phyloP scores from a whole-genome alignment of 2,329 filamentous ascomycete species.

The Cucurbitaria berberidis region DNA sequence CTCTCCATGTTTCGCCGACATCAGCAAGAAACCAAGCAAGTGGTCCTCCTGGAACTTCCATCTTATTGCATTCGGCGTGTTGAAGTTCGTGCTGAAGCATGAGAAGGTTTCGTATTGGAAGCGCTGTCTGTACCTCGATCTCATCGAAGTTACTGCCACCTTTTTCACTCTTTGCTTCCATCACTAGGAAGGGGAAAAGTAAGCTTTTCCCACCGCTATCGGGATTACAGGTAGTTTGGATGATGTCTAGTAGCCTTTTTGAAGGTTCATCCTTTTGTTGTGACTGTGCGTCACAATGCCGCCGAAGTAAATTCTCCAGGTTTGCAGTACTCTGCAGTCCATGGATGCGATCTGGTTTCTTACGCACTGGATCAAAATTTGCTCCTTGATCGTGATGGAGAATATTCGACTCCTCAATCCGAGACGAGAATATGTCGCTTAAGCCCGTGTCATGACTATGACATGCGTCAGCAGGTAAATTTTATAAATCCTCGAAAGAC shows the following conservation, averaged over 20 bases:
- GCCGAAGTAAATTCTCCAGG: conserved; percentile 9
- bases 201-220: conserved; percentile 15
- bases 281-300: not conserved
- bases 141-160: conserved; percentile 14
- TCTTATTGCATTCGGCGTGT: conserved; percentile 11
- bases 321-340: conserved; percentile 14
- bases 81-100: conserved; percentile 19
- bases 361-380: not conserved
- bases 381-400: not conserved
- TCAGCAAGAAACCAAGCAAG: conserved; percentile 25
- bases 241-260: conserved; percentile 4
- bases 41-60: conserved; percentile 21
- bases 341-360: conserved; percentile 22
- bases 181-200: conserved; percentile 26
- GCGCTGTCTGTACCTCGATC: conserved; percentile 22
- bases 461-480: conserved; percentile 3
- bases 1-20: conserved; percentile 22
- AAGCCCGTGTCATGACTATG: conserved; percentile 13
- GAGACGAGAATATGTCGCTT: conserved; percentile 14
- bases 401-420: conserved; percentile 12
- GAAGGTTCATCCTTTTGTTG: not conserved
- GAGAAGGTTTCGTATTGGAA: conserved; percentile 19
- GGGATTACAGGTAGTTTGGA: conserved; percentile 16
- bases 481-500: not conserved
- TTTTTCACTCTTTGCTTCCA: conserved; percentile 25